These are phyloP conservation scores for Fraxinus velutina DNA, from an alignment of 305 asterid genomes.

Conservation along the genomic window DNA sequence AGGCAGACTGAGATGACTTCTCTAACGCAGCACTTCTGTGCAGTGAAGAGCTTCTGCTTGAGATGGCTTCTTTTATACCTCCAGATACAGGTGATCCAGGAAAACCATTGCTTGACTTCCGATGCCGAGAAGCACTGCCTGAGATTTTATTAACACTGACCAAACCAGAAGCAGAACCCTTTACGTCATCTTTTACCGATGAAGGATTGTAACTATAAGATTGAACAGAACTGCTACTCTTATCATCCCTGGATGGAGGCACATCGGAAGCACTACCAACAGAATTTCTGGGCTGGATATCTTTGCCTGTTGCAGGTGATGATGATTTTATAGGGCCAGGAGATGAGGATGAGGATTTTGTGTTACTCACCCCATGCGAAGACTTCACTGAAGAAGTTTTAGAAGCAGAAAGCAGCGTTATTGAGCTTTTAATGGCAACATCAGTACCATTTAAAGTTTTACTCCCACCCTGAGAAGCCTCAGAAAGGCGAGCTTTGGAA, in stretches of 20 bases:
- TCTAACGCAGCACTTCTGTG: conserved; percentile 40
- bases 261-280: conserved; percentile 39
- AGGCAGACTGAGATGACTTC: conserved; percentile 39
- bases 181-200: conserved; percentile 41
- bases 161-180: conserved; percentile 39
- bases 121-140: conserved; percentile 35
- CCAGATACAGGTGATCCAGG: conserved; percentile 36
- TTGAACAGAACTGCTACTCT: conserved; percentile 50
- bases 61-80: conserved; percentile 45
- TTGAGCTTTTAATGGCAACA: conserved; percentile 40
- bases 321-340: conserved; percentile 44
- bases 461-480: conserved; percentile 47
- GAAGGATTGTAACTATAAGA: conserved; percentile 41
- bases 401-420: conserved; percentile 42
- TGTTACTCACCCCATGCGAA: conserved; percentile 38
- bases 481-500: conserved; percentile 48
- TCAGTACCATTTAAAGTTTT: conserved; percentile 49
- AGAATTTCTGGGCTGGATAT: conserved; percentile 36
- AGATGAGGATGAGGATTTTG: conserved; percentile 48
- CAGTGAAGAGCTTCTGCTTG: conserved; percentile 35
- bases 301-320: conserved; percentile 49
- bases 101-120: conserved; percentile 32
- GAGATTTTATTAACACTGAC: conserved; percentile 38
- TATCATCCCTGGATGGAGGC: conserved; percentile 46
- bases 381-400: conserved; percentile 42